Conservation (phyloP, 2,329 filamentous ascomycete genomes). For the Beauveria scarabaeidicola region DNA sequence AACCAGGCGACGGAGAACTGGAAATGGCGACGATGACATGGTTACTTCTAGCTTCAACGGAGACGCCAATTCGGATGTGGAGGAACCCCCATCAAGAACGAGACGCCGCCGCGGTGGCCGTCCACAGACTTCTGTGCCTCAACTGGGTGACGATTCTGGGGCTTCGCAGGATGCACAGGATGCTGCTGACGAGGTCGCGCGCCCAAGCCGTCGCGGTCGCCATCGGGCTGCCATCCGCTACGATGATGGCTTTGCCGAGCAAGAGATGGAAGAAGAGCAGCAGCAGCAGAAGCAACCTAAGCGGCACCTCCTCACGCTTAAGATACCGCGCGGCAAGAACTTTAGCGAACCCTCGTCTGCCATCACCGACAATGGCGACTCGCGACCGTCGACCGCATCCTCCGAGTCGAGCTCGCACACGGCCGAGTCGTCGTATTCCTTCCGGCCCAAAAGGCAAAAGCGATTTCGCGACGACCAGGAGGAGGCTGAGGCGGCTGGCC, state of each 20-base stretch:
- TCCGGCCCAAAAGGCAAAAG: conserved; percentile 47
- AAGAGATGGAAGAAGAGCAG: conserved; percentile 16
- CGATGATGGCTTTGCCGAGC: conserved; percentile 6
- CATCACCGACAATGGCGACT: conserved; percentile 35
- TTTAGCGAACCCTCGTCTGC: conserved; percentile 29
- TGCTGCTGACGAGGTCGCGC: conserved; percentile 11
- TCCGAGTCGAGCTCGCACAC: conserved; percentile 44
- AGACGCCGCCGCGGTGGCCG: conserved; percentile 7
- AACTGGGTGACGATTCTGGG: conserved; percentile 20
- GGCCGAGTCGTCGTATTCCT: conserved; percentile 42
- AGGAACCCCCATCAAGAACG: conserved; percentile 15
- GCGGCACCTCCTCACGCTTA: conserved; percentile 27
- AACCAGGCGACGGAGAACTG: conserved; percentile 25
- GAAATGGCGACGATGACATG: conserved; percentile 22
- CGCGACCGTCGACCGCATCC: conserved; percentile 43
- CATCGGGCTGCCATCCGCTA: conserved; percentile 8
- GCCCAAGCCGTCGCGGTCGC: conserved; percentile 15
- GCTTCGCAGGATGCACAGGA: conserved; percentile 20
- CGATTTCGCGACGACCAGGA: conserved; percentile 43
- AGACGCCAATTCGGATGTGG: conserved; percentile 25
- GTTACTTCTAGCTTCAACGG: conserved; percentile 26
- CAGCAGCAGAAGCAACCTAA: conserved; percentile 21
- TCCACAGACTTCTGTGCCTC: conserved; percentile 14
- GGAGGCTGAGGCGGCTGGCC: conserved; percentile 28
- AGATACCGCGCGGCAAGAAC: conserved; percentile 34